Conservation (phyloP, 2,329 filamentous ascomycete species). For the Ophiostoma sp. region DNA sequence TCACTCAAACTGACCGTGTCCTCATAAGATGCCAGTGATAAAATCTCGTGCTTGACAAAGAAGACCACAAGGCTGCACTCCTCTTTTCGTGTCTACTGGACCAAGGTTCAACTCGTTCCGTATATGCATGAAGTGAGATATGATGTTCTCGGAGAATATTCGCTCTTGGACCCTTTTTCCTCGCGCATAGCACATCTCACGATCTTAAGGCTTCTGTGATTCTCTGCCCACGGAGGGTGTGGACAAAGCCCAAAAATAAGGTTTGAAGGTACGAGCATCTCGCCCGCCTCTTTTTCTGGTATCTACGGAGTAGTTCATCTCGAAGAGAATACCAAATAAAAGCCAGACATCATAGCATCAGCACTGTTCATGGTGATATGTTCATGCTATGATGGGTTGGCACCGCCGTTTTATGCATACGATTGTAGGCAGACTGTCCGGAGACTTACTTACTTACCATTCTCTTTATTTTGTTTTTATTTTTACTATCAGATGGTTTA, state of each 20-base stretch:
- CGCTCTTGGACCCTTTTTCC: neutral
- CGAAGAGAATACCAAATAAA: neutral
- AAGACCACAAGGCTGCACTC: neutral
- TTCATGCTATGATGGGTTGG: neutral
- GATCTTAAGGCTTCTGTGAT: neutral
- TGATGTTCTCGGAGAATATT: neutral
- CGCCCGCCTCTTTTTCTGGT: neutral
- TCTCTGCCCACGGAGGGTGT: neutral
- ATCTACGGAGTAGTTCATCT: neutral
- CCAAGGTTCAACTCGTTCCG: conserved; percentile 4
- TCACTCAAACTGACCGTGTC: neutral
- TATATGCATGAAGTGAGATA: neutral
- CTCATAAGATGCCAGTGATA: neutral
- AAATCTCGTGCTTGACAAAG: neutral
- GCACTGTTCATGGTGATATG: neutral
- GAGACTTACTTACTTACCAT: too few species aligned
- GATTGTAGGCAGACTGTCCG: too few species aligned
- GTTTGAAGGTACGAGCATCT: neutral
- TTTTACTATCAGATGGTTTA: too few species aligned
- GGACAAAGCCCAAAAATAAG: neutral
- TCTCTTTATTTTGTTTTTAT: too few species aligned
- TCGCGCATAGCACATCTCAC: neutral
- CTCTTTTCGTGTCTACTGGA: neutral
- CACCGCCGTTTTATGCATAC: neutral
- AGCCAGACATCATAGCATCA: neutral